A percentile compares a stretch with the other conserved stretches of the same genome.
phyloP scores from a whole-genome alignment of 805 yeast genomes.

The Yamadazyma phyllophila region DNA sequence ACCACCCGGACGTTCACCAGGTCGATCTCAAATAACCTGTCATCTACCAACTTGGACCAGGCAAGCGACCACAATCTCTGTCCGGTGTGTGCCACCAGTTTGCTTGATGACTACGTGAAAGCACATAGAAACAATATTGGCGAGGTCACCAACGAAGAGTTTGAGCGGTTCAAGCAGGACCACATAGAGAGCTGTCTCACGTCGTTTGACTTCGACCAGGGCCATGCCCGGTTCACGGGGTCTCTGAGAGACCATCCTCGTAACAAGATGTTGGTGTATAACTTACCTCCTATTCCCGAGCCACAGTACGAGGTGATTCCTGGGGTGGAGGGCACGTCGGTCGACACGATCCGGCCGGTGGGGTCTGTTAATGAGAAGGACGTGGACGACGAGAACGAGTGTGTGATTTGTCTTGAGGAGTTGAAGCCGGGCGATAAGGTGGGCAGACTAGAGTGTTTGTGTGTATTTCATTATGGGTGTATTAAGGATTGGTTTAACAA shows the following conservation, averaged over 20 bases:
- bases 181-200: conserved; percentile 78
- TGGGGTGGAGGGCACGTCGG: conserved; percentile 16
- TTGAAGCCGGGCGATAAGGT: conserved; percentile 82
- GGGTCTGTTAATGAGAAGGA: conserved; percentile 22
- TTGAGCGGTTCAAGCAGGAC: conserved; percentile 46
- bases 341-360: conserved; percentile 15
- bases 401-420: conserved; percentile 93
- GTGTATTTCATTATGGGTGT: conserved; percentile 90
- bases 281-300: conserved; percentile 46
- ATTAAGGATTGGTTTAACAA: conserved; percentile 87
- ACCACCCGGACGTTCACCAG: background rate
- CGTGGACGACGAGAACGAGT: conserved; percentile 56
- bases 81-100: conserved; percentile 39
- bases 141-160: conserved; percentile 19
- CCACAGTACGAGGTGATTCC: conserved; percentile 36
- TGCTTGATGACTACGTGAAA: conserved; percentile 21
- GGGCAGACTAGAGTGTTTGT: conserved; percentile 89
- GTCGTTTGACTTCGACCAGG: conserved; percentile 63
- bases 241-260: conserved; percentile 27
- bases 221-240: conserved; percentile 41
- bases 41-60: conserved; percentile 18
- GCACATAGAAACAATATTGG: conserved; percentile 14
- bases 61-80: conserved; percentile 35
- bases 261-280: conserved; percentile 86
- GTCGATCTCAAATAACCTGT: conserved; percentile 18